These are phyloP conservation scores for Pleurotus eryngii DNA, from an alignment of 768 basidiomycete genomes.

Conservation along the genomic window DNA sequence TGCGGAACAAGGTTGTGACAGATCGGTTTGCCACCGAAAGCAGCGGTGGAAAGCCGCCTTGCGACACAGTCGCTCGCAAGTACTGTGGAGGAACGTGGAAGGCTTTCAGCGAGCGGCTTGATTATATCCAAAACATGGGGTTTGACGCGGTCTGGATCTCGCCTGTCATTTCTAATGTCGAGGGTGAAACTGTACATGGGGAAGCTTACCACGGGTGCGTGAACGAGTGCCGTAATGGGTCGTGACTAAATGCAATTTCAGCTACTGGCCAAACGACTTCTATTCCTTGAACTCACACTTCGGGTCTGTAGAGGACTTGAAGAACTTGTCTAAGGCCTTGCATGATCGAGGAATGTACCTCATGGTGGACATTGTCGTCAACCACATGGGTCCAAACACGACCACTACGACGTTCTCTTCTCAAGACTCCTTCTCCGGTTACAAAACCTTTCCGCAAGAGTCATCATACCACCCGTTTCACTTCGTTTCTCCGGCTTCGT, in stretches of 20 bases:
- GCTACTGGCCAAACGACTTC: constrained; percentile 50
- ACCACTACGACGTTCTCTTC: constrained; percentile 19
- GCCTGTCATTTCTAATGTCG: constrained; percentile 63
- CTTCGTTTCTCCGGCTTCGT: constrained; percentile 38
- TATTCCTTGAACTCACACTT: constrained; percentile 66
- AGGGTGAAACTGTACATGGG: constrained; percentile 57
- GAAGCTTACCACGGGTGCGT: constrained; percentile 75
- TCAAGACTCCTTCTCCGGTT: constrained; percentile 9
- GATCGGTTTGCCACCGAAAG: constrained; percentile 66
- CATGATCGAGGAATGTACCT: constrained; percentile 61
- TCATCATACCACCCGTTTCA: constrained; percentile 61
- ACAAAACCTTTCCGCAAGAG: constrained; percentile 22
- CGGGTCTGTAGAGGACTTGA: constrained; percentile 71
- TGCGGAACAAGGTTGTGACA: constrained; percentile 43
- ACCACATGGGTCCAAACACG: constrained; percentile 39
- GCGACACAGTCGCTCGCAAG: constrained; percentile 50
- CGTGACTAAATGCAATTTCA: constrained; percentile 3
- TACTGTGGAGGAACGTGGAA: constrained; percentile 76
- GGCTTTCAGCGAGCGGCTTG: constrained; percentile 58
- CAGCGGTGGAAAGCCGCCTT: constrained; percentile 39
- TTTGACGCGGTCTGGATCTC: constrained; percentile 81
- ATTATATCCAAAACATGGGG: constrained; percentile 72
- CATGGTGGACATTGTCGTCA: constrained; percentile 76
- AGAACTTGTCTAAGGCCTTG: constrained; percentile 58
- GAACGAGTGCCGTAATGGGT: neutral